These are phyloP conservation scores for Candida nanaspora DNA, from an alignment of 805 yeast species.

Conservation along the genomic window DNA sequence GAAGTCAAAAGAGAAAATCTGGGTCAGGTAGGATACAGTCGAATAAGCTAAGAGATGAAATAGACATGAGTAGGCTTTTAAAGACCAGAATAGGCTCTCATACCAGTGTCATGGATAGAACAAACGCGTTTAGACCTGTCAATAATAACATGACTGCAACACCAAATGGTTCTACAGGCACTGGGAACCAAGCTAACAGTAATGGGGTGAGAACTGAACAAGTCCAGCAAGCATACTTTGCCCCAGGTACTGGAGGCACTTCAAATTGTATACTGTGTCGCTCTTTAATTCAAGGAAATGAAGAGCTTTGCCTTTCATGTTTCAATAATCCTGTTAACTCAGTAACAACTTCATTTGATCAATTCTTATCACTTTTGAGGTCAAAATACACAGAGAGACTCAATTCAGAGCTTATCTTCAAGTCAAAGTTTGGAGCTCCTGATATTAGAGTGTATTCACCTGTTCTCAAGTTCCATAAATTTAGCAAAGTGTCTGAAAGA, in stretches of 20 bases:
- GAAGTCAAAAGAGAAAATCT: slow-evolving; percentile 13
- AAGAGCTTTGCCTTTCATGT: neutral
- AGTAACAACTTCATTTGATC: neutral
- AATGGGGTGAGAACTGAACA: neutral
- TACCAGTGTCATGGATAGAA: neutral
- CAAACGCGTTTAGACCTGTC: neutral
- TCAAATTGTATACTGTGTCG: neutral
- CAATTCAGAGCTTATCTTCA: neutral
- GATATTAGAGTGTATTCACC: neutral
- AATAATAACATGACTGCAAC: no score
- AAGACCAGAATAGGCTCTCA: neutral
- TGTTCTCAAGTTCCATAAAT: neutral
- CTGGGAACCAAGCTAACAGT: neutral
- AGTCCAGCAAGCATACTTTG: neutral
- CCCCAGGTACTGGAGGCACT: neutral
- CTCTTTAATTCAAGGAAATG: neutral
- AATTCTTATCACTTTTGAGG: neutral
- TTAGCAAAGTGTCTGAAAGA: slow-evolving; percentile 1
- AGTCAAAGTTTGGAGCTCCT: neutral
- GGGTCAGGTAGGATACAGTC: neutral
- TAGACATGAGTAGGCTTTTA: slow-evolving; percentile 1
- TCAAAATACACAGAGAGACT: neutral
- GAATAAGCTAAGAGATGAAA: slow-evolving; percentile 2
- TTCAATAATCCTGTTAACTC: slow-evolving; percentile 1
- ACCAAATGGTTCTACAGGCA: neutral